Conservation (phyloP, 805 yeast species). For the Lipomyces yamanashiensis region DNA sequence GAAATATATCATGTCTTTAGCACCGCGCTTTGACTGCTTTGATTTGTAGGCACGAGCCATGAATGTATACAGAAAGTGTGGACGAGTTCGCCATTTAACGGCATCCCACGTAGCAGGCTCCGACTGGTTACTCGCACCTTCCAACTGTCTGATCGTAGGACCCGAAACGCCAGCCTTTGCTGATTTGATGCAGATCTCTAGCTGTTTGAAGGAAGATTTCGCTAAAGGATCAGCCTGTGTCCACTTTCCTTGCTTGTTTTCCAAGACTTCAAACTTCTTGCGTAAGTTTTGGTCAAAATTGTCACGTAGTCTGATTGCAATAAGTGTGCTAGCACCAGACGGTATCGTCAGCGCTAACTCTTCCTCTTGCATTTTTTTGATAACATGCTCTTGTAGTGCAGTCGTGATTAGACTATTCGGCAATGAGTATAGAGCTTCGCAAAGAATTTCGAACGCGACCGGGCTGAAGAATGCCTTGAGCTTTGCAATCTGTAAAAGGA, state of each 20-base stretch:
- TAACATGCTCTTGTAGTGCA: background rate
- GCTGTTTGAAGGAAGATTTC: background rate
- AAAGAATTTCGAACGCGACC: background rate
- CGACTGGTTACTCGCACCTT: background rate
- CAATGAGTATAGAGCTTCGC: background rate
- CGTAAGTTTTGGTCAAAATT: background rate
- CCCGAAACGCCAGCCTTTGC: background rate
- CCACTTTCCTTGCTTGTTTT: background rate
- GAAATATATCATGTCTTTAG: background rate
- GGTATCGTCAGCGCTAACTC: background rate
- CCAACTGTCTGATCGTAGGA: conserved; percentile 1
- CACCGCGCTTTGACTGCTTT: background rate
- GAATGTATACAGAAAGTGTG: background rate
- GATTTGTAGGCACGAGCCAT: background rate
- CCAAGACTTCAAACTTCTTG: background rate
- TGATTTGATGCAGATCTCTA: background rate
- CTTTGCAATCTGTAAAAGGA: conserved; percentile 1
- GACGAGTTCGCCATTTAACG: background rate
- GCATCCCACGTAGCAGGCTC: background rate
- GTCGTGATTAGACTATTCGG: background rate
- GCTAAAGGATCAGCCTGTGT: background rate
- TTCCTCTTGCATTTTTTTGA: background rate
- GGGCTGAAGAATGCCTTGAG: background rate
- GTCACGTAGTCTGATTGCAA: background rate
- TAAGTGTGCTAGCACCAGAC: background rate